Percentiles rank a stretch among this genome's conserved stretches.
These are phyloP conservation scores for Flaveria bidentis DNA, from an alignment of 129 eudicot genomes.

Conservation along the genomic window DNA sequence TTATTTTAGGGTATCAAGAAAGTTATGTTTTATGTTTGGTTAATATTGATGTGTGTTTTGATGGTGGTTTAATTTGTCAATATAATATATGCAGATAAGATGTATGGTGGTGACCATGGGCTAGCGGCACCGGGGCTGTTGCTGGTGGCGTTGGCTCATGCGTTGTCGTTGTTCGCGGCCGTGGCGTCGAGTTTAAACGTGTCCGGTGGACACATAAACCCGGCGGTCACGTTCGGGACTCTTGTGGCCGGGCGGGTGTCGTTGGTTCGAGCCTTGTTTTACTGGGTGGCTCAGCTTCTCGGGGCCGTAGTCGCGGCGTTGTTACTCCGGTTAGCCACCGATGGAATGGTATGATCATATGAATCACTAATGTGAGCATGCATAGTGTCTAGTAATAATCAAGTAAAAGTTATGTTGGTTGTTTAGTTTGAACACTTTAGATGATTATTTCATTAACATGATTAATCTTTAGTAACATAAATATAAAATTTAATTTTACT, in stretches of 20 bases:
- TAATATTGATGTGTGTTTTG: not conserved
- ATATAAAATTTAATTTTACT: too few relatives aligned
- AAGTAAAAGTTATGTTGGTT: too few relatives aligned
- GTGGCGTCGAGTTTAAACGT: conserved; percentile 76
- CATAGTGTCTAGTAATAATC: too few relatives aligned
- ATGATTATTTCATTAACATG: too few relatives aligned
- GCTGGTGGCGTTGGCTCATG: conserved; percentile 77
- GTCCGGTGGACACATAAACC: conserved; percentile 89
- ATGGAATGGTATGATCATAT: conserved; percentile 62
- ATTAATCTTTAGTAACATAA: too few relatives aligned
- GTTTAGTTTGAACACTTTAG: too few relatives aligned
- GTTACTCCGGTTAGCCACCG: conserved; percentile 59
- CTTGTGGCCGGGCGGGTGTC: conserved; percentile 82
- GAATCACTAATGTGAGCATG: too few relatives aligned
- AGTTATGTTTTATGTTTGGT: too few relatives aligned
- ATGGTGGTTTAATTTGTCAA: not conserved
- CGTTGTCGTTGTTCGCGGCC: conserved; percentile 72
- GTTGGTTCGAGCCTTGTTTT: conserved; percentile 65
- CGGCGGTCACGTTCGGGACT: conserved; percentile 86
- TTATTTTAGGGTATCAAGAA: too few relatives aligned
- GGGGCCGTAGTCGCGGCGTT: conserved; percentile 76
- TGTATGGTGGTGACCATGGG: conserved; percentile 46
- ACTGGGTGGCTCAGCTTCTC: conserved; percentile 82
- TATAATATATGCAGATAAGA: conserved; percentile 44
- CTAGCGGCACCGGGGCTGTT: conserved; percentile 51